phyloP scores from a whole-genome alignment of 257 asterid species.

The Ballota nigra region DNA sequence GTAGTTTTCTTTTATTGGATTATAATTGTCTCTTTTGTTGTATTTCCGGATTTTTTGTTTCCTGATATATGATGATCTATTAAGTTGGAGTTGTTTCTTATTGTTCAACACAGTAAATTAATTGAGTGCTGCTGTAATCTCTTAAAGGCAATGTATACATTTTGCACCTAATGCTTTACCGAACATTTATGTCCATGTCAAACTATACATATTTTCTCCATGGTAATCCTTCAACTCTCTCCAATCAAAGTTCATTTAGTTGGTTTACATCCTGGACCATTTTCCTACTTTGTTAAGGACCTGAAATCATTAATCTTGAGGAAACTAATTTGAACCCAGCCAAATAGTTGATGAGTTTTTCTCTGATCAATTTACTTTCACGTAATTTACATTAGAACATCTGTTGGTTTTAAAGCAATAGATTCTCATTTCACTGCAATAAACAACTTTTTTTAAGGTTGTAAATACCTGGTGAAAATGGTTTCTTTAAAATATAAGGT shows the following conservation, averaged over 20 bases:
- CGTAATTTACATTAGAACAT: background rate
- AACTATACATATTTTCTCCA: background rate
- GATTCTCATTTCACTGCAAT: constrained; percentile 2
- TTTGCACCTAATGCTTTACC: background rate
- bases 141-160: background rate
- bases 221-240: background rate
- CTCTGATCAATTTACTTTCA: background rate
- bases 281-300: background rate
- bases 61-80: constrained; percentile 10
- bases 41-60: background rate
- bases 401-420: background rate
- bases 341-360: background rate
- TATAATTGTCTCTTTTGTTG: background rate
- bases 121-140: background rate
- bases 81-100: background rate
- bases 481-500: constrained; percentile 8
- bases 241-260: background rate
- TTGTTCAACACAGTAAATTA: background rate
- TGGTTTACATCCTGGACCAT: background rate
- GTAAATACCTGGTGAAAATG: constrained; percentile 4
- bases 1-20: background rate
- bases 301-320: background rate
- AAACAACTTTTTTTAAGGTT: background rate
- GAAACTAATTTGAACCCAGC: background rate
- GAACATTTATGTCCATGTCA: background rate